Evolutionary conservation across 2,329 filamentous ascomycete genomes (phyloP).

Genomic region (Davidsoniella australis): DNA sequence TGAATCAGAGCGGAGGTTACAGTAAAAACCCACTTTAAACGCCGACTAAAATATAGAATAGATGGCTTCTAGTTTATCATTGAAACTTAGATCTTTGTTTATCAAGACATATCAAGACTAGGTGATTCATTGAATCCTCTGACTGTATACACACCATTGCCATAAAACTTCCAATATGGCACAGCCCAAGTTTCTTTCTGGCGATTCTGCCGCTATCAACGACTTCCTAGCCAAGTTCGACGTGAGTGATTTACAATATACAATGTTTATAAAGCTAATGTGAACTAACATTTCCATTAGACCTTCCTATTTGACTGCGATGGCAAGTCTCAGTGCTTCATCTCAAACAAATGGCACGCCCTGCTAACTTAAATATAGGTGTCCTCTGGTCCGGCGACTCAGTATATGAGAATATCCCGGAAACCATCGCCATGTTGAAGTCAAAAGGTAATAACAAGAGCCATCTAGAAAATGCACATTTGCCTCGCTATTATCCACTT

Average conservation of each 20-base stretch:
- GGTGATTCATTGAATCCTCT: not conserved
- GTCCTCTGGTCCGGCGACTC: conserved; percentile 94
- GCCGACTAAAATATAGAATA: not conserved
- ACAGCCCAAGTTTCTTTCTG: conserved; percentile 52
- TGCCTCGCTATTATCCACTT: conserved; percentile 5
- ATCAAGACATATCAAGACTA: not conserved
- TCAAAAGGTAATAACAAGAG: conserved; percentile 45
- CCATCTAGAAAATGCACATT: conserved; percentile 4
- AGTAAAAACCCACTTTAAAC: not conserved
- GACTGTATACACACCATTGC: not conserved
- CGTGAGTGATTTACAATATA: conserved; percentile 31
- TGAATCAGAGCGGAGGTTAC: too few species aligned
- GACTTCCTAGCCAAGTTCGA: conserved; percentile 84
- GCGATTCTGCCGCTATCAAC: conserved; percentile 58
- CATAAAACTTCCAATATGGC: conserved; percentile 16
- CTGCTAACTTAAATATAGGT: conserved; percentile 32
- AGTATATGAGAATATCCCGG: conserved; percentile 67
- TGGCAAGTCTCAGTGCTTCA: conserved; percentile 38
- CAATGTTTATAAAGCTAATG: not conserved
- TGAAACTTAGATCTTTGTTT: not conserved
- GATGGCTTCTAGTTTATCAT: not conserved
- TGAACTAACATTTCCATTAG: conserved; percentile 27
- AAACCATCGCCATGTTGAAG: conserved; percentile 70
- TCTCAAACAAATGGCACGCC: not conserved
- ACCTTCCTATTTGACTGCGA: conserved; percentile 94